Conservation (phyloP, 768 basidiomycete species). For the Russula sp. region DNA sequence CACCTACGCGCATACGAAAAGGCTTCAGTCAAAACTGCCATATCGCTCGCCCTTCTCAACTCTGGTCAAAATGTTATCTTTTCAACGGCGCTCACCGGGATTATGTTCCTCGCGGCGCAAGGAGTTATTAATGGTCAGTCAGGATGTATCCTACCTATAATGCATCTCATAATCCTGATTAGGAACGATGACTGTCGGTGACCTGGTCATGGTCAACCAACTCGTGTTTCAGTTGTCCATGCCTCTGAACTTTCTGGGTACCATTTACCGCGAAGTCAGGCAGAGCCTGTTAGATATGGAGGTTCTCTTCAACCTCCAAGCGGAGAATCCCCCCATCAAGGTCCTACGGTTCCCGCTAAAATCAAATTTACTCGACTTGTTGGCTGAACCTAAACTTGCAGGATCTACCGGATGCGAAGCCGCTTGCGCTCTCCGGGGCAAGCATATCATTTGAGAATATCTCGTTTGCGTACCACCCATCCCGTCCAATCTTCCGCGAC, state of each 20-base stretch:
- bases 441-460: conserved; percentile 93
- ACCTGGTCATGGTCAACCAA: conserved; percentile 99
- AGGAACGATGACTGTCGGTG: conserved; percentile 98
- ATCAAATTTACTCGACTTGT: too few relatives aligned
- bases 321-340: conserved; percentile 68
- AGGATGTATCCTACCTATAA: background rate
- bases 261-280: conserved; percentile 94
- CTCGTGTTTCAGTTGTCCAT: conserved; percentile 95
- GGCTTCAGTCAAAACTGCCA: conserved; percentile 91
- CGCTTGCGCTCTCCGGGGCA: conserved; percentile 72
- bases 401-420: conserved; percentile 67
- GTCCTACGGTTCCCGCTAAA: conserved; percentile 32
- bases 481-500: conserved; percentile 85
- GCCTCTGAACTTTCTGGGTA: conserved; percentile 95
- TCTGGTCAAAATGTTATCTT: conserved; percentile 98
- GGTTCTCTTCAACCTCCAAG: conserved; percentile 83
- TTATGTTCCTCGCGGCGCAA: conserved; percentile 96
- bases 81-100: conserved; percentile 85
- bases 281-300: conserved; percentile 99
- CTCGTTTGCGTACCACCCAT: conserved; percentile 86
- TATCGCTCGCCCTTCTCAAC: conserved; percentile 88
- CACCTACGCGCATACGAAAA: conserved; percentile 86
- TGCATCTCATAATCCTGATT: conserved; percentile 18
- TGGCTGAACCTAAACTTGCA: conserved; percentile 34
- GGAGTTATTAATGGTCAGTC: conserved; percentile 82